Conservation (phyloP, 2,329 filamentous ascomycete species). For the Cladosporium cucumerinum region DNA sequence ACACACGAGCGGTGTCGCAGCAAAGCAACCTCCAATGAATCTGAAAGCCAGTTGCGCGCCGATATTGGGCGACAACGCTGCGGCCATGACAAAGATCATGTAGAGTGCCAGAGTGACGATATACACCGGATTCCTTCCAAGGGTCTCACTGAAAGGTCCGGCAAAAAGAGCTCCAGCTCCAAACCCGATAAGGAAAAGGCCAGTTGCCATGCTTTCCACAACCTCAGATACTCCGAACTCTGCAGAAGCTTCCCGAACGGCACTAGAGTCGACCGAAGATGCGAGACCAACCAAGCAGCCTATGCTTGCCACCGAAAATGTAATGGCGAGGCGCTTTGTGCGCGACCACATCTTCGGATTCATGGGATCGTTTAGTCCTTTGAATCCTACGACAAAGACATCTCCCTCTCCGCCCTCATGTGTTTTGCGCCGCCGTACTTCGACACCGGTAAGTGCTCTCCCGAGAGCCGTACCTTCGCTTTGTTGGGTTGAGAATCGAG, state of each 20-base stretch:
- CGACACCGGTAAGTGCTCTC: constrained; percentile 36
- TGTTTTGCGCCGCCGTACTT: constrained; percentile 36
- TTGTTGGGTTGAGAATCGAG: constrained; percentile 30
- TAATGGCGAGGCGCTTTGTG: neutral
- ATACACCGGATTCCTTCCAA: constrained; percentile 31
- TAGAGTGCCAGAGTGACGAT: constrained; percentile 20
- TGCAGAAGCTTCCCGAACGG: neutral
- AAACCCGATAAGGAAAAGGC: constrained; percentile 38
- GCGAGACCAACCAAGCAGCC: constrained; percentile 6
- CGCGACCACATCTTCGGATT: constrained; percentile 17
- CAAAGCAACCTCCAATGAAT: constrained; percentile 27
- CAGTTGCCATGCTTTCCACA: constrained; percentile 10
- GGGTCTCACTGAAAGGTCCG: constrained; percentile 39
- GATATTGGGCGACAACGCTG: constrained; percentile 23
- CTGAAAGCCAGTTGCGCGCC: constrained; percentile 24
- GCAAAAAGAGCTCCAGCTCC: constrained; percentile 38
- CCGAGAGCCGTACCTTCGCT: constrained; percentile 36
- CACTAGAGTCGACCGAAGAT: constrained; percentile 14
- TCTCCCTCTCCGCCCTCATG: constrained; percentile 37
- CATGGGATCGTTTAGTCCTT: constrained; percentile 10
- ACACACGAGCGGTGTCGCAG: constrained; percentile 24
- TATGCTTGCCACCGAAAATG: neutral
- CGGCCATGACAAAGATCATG: constrained; percentile 21
- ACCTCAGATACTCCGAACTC: constrained; percentile 18
- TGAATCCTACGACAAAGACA: constrained; percentile 31